phyloP scores from a whole-genome alignment of 805 yeast genomes.

The Wickerhamiella lipophila region DNA sequence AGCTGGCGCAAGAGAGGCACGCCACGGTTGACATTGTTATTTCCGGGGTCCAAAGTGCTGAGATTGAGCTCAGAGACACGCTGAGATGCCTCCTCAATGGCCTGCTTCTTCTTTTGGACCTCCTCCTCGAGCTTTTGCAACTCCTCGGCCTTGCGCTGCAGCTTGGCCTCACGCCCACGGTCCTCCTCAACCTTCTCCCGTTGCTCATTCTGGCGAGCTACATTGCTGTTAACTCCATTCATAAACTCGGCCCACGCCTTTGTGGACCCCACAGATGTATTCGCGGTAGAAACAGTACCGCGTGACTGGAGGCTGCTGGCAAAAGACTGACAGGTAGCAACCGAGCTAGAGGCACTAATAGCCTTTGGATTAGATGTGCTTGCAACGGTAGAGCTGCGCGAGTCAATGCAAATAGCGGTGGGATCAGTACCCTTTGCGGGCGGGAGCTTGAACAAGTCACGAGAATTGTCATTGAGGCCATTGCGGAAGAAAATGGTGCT shows the following conservation, averaged over 20 bases:
- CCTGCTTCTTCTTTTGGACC: conserved; percentile 7
- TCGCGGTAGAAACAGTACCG: conserved; percentile 12
- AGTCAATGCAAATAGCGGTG: conserved; percentile 11
- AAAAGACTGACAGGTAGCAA: conserved; percentile 5
- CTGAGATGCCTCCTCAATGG: conserved; percentile 6
- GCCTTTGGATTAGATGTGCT: not conserved
- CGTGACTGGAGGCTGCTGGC: conserved; percentile 4
- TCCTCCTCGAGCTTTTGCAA: conserved; percentile 6
- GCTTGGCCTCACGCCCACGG: not conserved
- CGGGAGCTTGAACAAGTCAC: not conserved
- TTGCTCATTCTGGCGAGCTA: conserved; percentile 6
- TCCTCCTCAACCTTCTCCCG: not conserved
- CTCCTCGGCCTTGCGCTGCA: conserved; percentile 3
- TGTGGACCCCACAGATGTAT: conserved; percentile 14
- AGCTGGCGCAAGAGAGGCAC: conserved; percentile 13
- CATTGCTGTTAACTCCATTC: conserved; percentile 13
- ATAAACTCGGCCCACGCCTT: conserved; percentile 14
- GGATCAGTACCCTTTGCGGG: not conserved
- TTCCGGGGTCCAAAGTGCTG: conserved; percentile 14
- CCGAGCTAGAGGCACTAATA: not conserved
- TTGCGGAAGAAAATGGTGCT: conserved; percentile 8
- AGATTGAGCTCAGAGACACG: not conserved
- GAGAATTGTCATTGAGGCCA: not conserved
- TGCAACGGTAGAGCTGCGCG: conserved; percentile 12
- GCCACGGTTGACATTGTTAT: conserved; percentile 4